Conservation (phyloP, 352 stramenopile species). For the Globisporangium heterothallicum region DNA sequence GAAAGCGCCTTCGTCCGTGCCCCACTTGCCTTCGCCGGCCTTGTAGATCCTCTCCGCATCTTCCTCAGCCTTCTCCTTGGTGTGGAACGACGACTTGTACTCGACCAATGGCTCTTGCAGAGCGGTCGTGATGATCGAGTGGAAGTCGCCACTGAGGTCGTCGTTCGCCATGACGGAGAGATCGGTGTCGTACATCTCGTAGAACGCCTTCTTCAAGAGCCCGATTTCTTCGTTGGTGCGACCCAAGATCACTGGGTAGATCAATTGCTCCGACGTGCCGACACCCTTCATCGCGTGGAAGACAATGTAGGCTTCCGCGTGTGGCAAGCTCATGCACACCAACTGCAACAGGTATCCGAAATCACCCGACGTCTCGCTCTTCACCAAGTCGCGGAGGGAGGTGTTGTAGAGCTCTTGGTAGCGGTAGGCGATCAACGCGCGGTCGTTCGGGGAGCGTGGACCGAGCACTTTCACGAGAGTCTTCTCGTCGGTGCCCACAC, state of each 20-base stretch:
- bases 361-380: conserved; percentile 21
- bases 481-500: conserved; percentile 43
- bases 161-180: conserved; percentile 25
- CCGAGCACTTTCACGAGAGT: conserved; percentile 17
- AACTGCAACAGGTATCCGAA: conserved; percentile 24
- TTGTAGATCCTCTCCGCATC: conserved; percentile 69
- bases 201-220: conserved; percentile 44
- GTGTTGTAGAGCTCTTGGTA: conserved; percentile 25
- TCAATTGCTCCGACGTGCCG: conserved; percentile 18
- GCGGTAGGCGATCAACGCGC: conserved; percentile 19
- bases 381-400: conserved; percentile 16
- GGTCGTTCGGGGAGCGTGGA: conserved; percentile 14
- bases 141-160: conserved; percentile 33
- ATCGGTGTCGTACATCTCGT: conserved; percentile 33
- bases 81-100: conserved; percentile 47
- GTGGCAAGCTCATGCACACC: conserved; percentile 15
- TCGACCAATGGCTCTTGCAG: conserved; percentile 19
- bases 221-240: conserved; percentile 31
- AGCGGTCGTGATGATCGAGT: conserved; percentile 29
- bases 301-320: conserved; percentile 24
- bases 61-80: conserved; percentile 50
- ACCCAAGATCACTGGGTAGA: conserved; percentile 23
- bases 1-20: conserved; percentile 64
- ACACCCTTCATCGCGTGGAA: conserved; percentile 17
- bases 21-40: conserved; percentile 72